Conservation (phyloP, 352 stramenopile genomes). For the Phytophthora ohioensis region DNA sequence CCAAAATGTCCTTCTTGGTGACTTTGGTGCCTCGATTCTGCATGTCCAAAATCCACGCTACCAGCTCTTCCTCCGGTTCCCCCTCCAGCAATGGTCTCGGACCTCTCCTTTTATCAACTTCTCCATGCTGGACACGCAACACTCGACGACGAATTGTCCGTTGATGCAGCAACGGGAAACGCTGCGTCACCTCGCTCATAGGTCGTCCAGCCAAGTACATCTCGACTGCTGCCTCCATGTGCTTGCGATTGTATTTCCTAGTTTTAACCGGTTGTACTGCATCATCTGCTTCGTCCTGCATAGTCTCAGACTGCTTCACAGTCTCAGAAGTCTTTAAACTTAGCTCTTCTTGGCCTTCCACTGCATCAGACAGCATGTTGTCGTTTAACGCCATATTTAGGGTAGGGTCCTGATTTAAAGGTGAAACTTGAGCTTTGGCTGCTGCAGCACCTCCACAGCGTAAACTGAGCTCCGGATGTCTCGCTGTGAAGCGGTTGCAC, state of each 20-base stretch:
- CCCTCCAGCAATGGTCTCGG: conserved; percentile 30
- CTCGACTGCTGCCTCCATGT: conserved; percentile 37
- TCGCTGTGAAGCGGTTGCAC: conserved; percentile 36
- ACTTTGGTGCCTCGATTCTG: conserved; percentile 20
- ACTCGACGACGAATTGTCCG: conserved; percentile 36
- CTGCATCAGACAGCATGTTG: too few species aligned
- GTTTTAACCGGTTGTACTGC: conserved; percentile 4
- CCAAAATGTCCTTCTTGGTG: conserved; percentile 30
- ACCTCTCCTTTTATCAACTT: conserved; percentile 31
- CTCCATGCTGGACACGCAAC: conserved; percentile 28
- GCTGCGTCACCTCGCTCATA: conserved; percentile 27
- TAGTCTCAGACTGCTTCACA: background rate
- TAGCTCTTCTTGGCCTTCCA: background rate
- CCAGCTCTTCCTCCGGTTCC: conserved; percentile 27
- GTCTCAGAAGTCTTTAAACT: background rate
- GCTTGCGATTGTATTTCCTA: conserved; percentile 33
- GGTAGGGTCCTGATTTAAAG: background rate
- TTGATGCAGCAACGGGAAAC: conserved; percentile 30
- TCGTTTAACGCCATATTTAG: too few species aligned
- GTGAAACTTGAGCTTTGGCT: background rate
- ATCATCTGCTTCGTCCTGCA: conserved; percentile 1
- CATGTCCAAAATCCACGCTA: conserved; percentile 30
- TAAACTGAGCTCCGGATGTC: conserved; percentile 26
- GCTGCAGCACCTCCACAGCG: conserved; percentile 1
- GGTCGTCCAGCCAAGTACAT: conserved; percentile 30